These are phyloP conservation scores for Spizellomyces punctatus DNA, from an alignment of 192 early-diverging fungal species.

Conservation along the genomic window DNA sequence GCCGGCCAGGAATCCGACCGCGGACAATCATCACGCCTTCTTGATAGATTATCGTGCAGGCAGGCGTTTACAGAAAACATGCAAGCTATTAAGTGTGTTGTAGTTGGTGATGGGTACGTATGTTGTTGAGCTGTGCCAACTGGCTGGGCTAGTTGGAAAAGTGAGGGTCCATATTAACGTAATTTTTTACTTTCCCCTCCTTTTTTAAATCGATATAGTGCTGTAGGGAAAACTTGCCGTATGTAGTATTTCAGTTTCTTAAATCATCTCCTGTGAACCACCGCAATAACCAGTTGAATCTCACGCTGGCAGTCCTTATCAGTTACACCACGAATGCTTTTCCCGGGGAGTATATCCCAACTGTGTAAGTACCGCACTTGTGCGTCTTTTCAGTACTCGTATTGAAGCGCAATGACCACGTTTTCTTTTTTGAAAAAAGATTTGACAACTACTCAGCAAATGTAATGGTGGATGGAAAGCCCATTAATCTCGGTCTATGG, in stretches of 20 bases:
- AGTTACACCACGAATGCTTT: slow-evolving; percentile 99
- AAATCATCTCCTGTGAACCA: neutral
- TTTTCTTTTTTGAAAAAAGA: slow-evolving; percentile 39
- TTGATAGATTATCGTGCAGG: too few relatives aligned
- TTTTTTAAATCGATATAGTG: slow-evolving; percentile 48
- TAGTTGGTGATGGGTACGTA: slow-evolving; percentile 82
- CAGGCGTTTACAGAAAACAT: slow-evolving; percentile 37
- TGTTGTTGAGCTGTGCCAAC: too few relatives aligned
- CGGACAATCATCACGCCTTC: too few relatives aligned
- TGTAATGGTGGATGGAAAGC: slow-evolving; percentile 99
- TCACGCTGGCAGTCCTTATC: slow-evolving; percentile 69
- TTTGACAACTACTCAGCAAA: slow-evolving; percentile 99
- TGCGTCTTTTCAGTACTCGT: neutral
- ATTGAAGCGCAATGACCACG: neutral
- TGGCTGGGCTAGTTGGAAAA: too few relatives aligned
- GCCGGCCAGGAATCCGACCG: too few relatives aligned
- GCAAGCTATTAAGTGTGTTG: slow-evolving; percentile 92
- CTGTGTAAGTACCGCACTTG: slow-evolving; percentile 73
- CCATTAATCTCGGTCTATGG: slow-evolving; percentile 97
- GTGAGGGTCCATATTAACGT: too few relatives aligned
- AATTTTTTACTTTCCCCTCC: too few relatives aligned
- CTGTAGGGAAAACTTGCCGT: slow-evolving; percentile 93
- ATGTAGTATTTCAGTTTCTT: slow-evolving; percentile 9
- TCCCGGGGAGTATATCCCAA: slow-evolving; percentile 99
- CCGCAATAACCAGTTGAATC: slow-evolving; percentile 2